These are phyloP conservation scores for Capillidium heterosporum DNA, from an alignment of 371 early-diverging fungal species.

Conservation along the genomic window DNA sequence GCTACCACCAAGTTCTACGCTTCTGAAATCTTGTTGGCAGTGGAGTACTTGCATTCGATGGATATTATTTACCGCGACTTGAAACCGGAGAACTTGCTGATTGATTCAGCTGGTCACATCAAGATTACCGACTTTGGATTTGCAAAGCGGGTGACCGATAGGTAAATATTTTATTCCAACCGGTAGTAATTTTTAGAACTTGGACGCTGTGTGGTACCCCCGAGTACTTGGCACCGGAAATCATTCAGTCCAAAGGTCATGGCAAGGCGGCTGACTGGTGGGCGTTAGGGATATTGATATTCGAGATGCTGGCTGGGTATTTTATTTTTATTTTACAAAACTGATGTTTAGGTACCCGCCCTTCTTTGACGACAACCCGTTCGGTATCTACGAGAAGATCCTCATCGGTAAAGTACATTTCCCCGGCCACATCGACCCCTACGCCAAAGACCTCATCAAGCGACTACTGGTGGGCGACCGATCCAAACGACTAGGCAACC, in stretches of 20 bases:
- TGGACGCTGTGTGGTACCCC: slow-evolving; percentile 97
- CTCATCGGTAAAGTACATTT: slow-evolving; percentile 70
- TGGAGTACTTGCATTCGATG: slow-evolving; percentile 82
- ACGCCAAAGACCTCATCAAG: slow-evolving; percentile 84
- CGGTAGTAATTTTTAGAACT: slow-evolving; percentile 24
- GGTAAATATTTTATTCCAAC: slow-evolving; percentile 9
- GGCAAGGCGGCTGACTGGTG: slow-evolving; percentile 97
- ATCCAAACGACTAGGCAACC: slow-evolving; percentile 79
- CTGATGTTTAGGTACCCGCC: slow-evolving; percentile 50
- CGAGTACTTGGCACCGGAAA: slow-evolving; percentile 95
- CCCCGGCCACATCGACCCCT: slow-evolving; percentile 76
- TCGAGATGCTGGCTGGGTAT: slow-evolving; percentile 82
- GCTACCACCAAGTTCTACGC: slow-evolving; percentile 75
- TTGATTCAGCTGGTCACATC: slow-evolving; percentile 84
- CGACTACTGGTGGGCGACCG: slow-evolving; percentile 78
- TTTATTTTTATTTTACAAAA: not conserved
- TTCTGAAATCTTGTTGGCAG: slow-evolving; percentile 52
- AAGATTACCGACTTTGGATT: slow-evolving; percentile 99
- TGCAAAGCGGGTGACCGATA: slow-evolving; percentile 65
- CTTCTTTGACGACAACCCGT: slow-evolving; percentile 91
- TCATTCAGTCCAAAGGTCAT: slow-evolving; percentile 93
- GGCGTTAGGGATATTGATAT: slow-evolving; percentile 93
- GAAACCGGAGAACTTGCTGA: slow-evolving; percentile 86
- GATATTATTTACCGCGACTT: slow-evolving; percentile 92
- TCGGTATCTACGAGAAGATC: slow-evolving; percentile 88